phyloP scores from a whole-genome alignment of 176 grass and related monocot species.

The Oryza glaberrima region DNA sequence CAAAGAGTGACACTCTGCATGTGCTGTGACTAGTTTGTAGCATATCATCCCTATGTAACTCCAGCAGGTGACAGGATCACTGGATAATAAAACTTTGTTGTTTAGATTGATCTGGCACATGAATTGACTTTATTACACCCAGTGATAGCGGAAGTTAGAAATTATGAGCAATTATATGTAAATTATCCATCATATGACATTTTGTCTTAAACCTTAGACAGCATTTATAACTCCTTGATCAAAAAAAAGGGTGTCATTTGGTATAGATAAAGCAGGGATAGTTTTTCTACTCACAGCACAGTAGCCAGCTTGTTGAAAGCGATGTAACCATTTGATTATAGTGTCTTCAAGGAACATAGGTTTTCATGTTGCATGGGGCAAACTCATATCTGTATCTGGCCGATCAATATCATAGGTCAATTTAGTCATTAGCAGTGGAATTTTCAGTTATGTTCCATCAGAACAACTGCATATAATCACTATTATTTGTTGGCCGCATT shows the following conservation, averaged over 20 bases:
- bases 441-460: neutral
- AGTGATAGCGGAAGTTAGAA: neutral
- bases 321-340: slow-evolving; percentile 15
- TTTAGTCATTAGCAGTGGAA: neutral
- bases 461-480: neutral
- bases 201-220: neutral
- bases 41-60: neutral
- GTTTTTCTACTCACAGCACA: neutral
- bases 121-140: too few species aligned
- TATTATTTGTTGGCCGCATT: neutral
- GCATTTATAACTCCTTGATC: neutral
- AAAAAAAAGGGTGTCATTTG: neutral
- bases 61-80: neutral
- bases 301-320: slow-evolving; percentile 6
- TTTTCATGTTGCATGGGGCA: slow-evolving; percentile 18
- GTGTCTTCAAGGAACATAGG: neutral
- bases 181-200: neutral
- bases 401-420: slow-evolving; percentile 10
- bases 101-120: neutral
- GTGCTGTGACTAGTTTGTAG: neutral
- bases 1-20: neutral
- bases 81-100: slow-evolving; percentile 1
- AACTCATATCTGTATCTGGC: slow-evolving; percentile 15
- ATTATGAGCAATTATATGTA: neutral
- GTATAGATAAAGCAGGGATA: neutral